Percentiles rank a stretch among this genome's conserved stretches.
phyloP scores from a whole-genome alignment of 2,329 filamentous ascomycete species.

The Ceratocystis lukuohia region DNA sequence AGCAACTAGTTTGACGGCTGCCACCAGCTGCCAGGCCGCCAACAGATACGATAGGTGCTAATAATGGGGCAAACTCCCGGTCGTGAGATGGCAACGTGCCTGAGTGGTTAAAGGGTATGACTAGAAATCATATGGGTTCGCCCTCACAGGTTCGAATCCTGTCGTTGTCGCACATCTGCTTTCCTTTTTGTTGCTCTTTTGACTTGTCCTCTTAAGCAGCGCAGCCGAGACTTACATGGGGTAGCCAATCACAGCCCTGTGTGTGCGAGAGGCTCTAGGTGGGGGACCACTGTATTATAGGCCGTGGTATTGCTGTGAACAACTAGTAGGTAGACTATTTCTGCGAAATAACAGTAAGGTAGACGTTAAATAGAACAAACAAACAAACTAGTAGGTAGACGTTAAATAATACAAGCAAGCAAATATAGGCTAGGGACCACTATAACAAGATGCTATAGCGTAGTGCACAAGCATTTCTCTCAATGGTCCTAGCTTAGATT shows the following conservation, averaged over 20 bases:
- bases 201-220: not conserved
- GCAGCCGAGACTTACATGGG: not conserved
- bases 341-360: too few relatives aligned
- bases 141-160: conserved; percentile 16
- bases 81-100: conserved; percentile 5
- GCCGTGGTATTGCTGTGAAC: not conserved
- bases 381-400: too few relatives aligned
- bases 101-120: conserved; percentile 17
- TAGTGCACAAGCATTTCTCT: not conserved
- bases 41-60: not conserved
- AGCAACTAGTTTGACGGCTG: accelerated
- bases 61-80: not conserved
- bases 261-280: not conserved
- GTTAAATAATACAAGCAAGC: too few relatives aligned
- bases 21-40: not conserved
- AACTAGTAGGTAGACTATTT: too few relatives aligned
- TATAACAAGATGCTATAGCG: not conserved
- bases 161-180: conserved; percentile 6
- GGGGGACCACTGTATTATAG: not conserved
- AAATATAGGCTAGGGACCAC: not conserved
- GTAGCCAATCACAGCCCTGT: not conserved
- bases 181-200: not conserved
- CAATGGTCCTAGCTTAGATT: not conserved
- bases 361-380: too few relatives aligned
- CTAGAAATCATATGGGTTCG: conserved; percentile 15